Conservation (phyloP, 306 rosid species). For the Prunus fruticosa region DNA sequence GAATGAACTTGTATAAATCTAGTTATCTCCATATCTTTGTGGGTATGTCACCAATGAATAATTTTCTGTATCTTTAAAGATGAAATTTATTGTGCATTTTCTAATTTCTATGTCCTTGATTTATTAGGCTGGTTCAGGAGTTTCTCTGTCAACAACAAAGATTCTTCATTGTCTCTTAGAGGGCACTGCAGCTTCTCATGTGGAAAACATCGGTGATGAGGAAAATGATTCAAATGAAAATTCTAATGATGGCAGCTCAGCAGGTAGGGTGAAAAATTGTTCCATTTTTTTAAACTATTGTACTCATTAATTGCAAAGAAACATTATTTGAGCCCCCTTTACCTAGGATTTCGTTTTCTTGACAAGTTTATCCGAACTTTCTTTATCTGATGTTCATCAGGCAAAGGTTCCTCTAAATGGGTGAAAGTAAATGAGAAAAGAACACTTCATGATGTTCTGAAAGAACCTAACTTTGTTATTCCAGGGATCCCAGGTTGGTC, state of each 20-base stretch:
- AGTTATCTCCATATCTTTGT: background rate
- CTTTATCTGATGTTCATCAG: conserved; percentile 32
- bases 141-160: conserved; percentile 52
- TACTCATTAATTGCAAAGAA: no score
- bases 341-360: background rate
- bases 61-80: background rate
- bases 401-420: conserved; percentile 56
- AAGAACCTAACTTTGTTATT: conserved; percentile 55
- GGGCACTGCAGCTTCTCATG: conserved; percentile 66
- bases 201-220: conserved; percentile 40
- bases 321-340: no score
- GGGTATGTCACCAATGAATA: background rate
- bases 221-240: conserved; percentile 44
- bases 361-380: background rate
- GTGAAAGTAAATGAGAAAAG: conserved; percentile 58
- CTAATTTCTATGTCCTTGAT: conserved; percentile 20
- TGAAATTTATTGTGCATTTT: background rate
- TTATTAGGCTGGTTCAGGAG: conserved; percentile 61
- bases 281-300: no score
- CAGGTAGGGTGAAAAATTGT: conserved; percentile 33
- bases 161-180: conserved; percentile 57
- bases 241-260: conserved; percentile 21
- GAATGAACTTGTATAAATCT: background rate
- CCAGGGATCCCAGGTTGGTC: conserved; percentile 77
- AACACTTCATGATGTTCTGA: conserved; percentile 59